Evolutionary conservation across 2,329 filamentous ascomycete genomes (phyloP), one percentile per base, ranked within the genome.

Genomic region (Ilyonectria mors-panacis): DNA sequence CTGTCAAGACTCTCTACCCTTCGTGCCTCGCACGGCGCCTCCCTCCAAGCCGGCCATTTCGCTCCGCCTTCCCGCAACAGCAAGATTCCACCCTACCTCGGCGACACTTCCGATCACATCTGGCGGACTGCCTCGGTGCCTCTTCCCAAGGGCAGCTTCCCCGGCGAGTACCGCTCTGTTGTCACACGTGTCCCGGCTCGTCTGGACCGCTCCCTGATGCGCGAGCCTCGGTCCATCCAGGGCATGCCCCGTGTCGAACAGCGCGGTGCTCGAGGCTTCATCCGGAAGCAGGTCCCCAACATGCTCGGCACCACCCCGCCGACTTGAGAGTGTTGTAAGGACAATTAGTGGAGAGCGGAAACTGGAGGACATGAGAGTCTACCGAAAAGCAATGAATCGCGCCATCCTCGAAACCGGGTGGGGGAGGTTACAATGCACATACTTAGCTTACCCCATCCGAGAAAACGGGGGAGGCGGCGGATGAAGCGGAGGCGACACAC

Each of bases 151-250:
- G 85, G 87, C 59, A 90, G 88, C 73, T 91, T 91, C 70, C 84
- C 87, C 0, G 88, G 88, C 65, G 88, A 91, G 71, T 92, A 92
- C 80, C 85, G 86, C 65, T 81, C 85, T 35, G 84, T 90, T 15
- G 84, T 89, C 60, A 89, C 89, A 13, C 83, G 90, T 72, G 90
- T 93, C 42, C 96, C 96, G 6, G 90, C 93, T 8, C 95, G 93
- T 76, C 87, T 99, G 10, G 96, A 99, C 75, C 88, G 92, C 4
- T 88, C 90, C 15, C 85, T 98, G 53, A 97, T 98, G 94, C 94
- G 94, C 79, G 95, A 98, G 81, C 95, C 95, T 33, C 89, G 95
- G 65, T 91, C 93, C 69, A 95, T 97, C 44, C 94, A 97, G 79
- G 95, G 95, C 39, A 91, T 94, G n/a, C 94, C 94, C 26, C 83